These are phyloP conservation scores for Apiosordaria backusii DNA, from an alignment of 495 filamentous ascomycete species.

Conservation along the genomic window DNA sequence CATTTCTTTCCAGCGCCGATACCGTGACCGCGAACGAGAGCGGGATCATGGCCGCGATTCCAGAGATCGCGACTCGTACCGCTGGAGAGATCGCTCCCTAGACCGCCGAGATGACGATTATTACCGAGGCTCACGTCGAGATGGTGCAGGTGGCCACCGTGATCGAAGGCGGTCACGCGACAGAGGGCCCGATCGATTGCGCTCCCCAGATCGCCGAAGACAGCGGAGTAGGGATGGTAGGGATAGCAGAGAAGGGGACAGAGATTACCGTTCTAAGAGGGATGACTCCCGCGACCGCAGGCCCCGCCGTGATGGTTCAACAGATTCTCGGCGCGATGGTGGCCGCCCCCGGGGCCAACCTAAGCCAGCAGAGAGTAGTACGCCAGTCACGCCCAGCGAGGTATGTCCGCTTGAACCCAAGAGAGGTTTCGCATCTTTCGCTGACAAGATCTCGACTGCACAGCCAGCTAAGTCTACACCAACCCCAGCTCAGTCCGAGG, in stretches of 20 bases:
- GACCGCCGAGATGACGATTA: conserved; percentile 70
- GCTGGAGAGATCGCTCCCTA: conserved; percentile 70
- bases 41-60: conserved; percentile 52
- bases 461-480: conserved; percentile 52
- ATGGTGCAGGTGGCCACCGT: conserved; percentile 23
- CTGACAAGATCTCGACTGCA: conserved; percentile 19
- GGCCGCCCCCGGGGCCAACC: conserved; percentile 52
- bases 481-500: conserved; percentile 60
- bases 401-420: conserved; percentile 41
- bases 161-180: conserved; percentile 58
- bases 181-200: conserved; percentile 53
- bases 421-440: neutral
- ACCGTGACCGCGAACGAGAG: conserved; percentile 48
- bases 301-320: conserved; percentile 69
- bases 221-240: conserved; percentile 44
- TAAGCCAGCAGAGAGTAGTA: conserved; percentile 34
- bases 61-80: conserved; percentile 57
- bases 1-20: conserved; percentile 50
- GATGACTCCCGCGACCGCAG: conserved; percentile 75
- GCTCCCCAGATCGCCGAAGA: conserved; percentile 33
- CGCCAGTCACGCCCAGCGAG: conserved; percentile 47
- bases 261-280: conserved; percentile 71
- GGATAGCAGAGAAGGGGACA: conserved; percentile 48
- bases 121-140: conserved; percentile 55
- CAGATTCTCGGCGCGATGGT: conserved; percentile 70